These are phyloP conservation scores for Candida awuae DNA, from an alignment of 805 yeast genomes.

Conservation along the genomic window DNA sequence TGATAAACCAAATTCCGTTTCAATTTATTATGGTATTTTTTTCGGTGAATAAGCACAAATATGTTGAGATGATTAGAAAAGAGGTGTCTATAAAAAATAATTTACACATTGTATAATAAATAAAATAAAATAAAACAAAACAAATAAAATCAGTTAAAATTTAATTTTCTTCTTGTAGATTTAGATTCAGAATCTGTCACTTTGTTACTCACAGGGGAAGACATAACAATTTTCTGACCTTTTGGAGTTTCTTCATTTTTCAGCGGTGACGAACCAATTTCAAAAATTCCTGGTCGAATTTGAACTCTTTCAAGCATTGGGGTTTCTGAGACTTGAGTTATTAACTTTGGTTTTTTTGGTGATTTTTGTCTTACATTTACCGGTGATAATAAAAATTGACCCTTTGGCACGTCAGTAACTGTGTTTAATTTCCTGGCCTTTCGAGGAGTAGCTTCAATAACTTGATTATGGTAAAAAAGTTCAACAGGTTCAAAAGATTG, in stretches of 20 bases:
- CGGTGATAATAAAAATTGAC: not conserved
- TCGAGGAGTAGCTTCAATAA: slow-evolving; percentile 21
- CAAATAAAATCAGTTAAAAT: slow-evolving; percentile 17
- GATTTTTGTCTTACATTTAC: not conserved
- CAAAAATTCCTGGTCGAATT: slow-evolving; percentile 13
- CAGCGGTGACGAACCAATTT: slow-evolving; percentile 19
- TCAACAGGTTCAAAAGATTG: not conserved
- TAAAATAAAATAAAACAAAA: no score
- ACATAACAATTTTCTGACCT: slow-evolving; percentile 1
- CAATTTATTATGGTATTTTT: slow-evolving; percentile 56
- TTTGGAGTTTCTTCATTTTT: slow-evolving; percentile 2
- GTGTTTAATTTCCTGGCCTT: slow-evolving; percentile 5
- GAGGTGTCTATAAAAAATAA: no score
- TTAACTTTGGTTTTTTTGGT: not conserved
- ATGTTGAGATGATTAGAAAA: slow-evolving; percentile 2
- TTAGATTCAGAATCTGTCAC: not conserved
- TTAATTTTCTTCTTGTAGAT: slow-evolving; percentile 17
- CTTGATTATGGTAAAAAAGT: slow-evolving; percentile 4
- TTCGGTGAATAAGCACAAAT: slow-evolving; percentile 46
- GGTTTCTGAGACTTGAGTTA: slow-evolving; percentile 3
- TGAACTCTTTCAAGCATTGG: slow-evolving; percentile 10
- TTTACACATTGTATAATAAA: not conserved
- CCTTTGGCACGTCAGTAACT: no score
- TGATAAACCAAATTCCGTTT: slow-evolving; percentile 40
- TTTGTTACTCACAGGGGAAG: not conserved